Percentiles rank a stretch among this genome's conserved stretches.
Conservation (phyloP, 169 alveolate species). For the Theileria parva region DNA sequence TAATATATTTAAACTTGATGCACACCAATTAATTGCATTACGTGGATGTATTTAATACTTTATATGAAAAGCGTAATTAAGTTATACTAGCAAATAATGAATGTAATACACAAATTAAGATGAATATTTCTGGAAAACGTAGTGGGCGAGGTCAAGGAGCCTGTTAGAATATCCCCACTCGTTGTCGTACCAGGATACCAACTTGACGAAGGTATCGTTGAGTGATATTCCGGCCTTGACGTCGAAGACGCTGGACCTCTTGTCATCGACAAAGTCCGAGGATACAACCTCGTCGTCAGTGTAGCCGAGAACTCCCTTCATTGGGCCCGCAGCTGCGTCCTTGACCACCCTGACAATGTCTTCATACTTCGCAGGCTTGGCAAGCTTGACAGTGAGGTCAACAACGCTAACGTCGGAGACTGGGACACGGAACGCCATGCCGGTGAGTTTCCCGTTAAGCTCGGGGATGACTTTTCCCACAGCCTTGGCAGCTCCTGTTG, state of each 20-base stretch:
- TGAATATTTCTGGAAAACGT: slow-evolving; percentile 64
- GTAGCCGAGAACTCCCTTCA: slow-evolving; percentile 94
- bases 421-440: slow-evolving; percentile 99
- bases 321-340: slow-evolving; percentile 92
- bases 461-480: slow-evolving; percentile 99
- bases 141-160: slow-evolving; percentile 90
- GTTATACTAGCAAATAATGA: neutral
- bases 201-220: slow-evolving; percentile 94
- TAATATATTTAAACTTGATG: neutral
- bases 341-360: slow-evolving; percentile 92
- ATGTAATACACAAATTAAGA: neutral
- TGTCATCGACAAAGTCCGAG: slow-evolving; percentile 93
- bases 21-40: neutral
- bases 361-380: slow-evolving; percentile 93
- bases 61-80: neutral
- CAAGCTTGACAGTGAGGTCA: slow-evolving; percentile 95
- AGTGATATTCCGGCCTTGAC: slow-evolving; percentile 96
- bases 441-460: slow-evolving; percentile 97
- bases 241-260: slow-evolving; percentile 94
- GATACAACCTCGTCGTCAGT: slow-evolving; percentile 98
- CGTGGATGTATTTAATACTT: neutral
- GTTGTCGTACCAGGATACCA: slow-evolving; percentile 98
- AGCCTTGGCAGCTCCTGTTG: slow-evolving; percentile 99
- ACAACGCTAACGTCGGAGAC: slow-evolving; percentile 98
- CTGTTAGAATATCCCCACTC: slow-evolving; percentile 99